Percentiles rank a stretch among this genome's conserved stretches.
Evolutionary conservation across 306 rosid genomes (phyloP).

Genomic region (Inga leiocalycina): DNA sequence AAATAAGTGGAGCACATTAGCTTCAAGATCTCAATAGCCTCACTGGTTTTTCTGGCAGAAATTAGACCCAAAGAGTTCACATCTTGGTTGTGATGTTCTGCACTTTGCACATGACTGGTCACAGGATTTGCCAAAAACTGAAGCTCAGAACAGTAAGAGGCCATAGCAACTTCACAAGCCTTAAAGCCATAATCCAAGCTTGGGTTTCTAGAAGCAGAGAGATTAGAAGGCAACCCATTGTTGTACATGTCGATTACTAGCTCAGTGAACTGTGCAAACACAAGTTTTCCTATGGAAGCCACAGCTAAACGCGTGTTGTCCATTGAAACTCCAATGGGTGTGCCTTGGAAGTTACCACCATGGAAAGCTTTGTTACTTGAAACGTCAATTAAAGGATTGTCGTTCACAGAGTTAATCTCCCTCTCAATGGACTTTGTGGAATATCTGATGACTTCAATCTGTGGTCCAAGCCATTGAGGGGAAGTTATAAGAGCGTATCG

Average conservation of each 20-base stretch:
- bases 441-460: conserved; percentile 49
- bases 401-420: conserved; percentile 55
- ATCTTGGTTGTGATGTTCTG: conserved; percentile 58
- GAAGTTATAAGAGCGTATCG: conserved; percentile 56
- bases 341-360: conserved; percentile 60
- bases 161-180: conserved; percentile 56
- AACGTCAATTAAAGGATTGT: conserved; percentile 55
- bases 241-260: conserved; percentile 47
- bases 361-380: conserved; percentile 29
- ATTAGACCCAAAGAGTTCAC: conserved; percentile 56
- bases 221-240: conserved; percentile 52
- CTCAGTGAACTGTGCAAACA: conserved; percentile 56
- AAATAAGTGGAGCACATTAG: conserved; percentile 50
- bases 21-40: conserved; percentile 51
- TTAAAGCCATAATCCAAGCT: conserved; percentile 56
- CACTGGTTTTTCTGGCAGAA: conserved; percentile 49
- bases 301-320: conserved; percentile 50
- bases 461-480: conserved; percentile 62
- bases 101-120: conserved; percentile 50
- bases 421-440: conserved; percentile 47
- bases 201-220: conserved; percentile 49
- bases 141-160: conserved; percentile 53
- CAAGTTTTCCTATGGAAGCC: conserved; percentile 54
- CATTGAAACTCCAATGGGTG: conserved; percentile 59
- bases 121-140: conserved; percentile 48